Base-by-base conservation (phyloP, 2,329 filamentous ascomycete species). In the Penicillium verrucosum region DNA sequence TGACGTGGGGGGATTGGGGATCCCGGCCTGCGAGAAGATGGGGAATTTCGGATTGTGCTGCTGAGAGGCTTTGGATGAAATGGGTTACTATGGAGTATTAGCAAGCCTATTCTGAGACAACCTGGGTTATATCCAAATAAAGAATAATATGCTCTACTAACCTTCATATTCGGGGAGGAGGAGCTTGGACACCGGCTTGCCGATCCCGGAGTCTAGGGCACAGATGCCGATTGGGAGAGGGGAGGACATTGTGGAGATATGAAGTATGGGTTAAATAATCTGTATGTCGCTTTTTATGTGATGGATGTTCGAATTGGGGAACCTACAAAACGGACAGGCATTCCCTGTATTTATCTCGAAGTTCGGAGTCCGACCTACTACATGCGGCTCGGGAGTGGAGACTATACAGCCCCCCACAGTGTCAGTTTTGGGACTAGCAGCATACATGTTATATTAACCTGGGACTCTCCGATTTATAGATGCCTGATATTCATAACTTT, bases 131-230 rank as follows among this genome's bases (percentile, higher is more conserved):
- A 3, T 25, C 40, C 7, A 14, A 34, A 5, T 7, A 23, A 29
- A 12, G n/a, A 6, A 11, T 6, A 23, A 25, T 12, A 30, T 23
- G 41, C 44, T 21, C 6, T 27, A 36, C 47, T 32, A 4, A 69
- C 65, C 64, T 61, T 65, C 65, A 29, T 58, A 57, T 25, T 65
- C 59, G 7, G 64, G 61, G 8, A 55, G 50, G 7, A 67, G 53
- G 7, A 61, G 50, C 23, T 62, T 49, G 2, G 60, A 47, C 4
- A 63, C 59, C 16, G 59, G 57, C 37, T 56, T 62, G 18, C 64
- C 65, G 27, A 62, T 54, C 10, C 45, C 51, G 16, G 53, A 37
- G 11, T 34, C 56, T 40, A 52, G 53, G 21, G 60, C 65, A 40
- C 63, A 67, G 10, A 67, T 21, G 8, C 65, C 52, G 1, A 66